phyloP scores from a whole-genome alignment of 139 green algal species.

The Gonium pectorale region DNA sequence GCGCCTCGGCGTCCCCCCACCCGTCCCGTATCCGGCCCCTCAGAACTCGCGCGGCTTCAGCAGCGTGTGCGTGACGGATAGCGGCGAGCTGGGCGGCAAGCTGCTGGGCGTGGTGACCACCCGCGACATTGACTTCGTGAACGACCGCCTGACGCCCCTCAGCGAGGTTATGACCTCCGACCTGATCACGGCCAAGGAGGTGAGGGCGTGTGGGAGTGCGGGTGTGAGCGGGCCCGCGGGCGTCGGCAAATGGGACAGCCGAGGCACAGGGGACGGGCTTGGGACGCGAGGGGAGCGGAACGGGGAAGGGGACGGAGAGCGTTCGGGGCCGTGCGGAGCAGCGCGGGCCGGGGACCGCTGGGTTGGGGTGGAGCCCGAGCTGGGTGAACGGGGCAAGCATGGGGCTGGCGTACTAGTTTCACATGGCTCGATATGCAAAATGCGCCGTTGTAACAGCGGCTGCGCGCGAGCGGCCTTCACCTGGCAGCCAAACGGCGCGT shows the following conservation, averaged over 20 bases:
- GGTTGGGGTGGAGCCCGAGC: too few species aligned
- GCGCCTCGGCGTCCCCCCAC: neutral
- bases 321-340: too few species aligned
- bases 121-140: slow-evolving; percentile 89
- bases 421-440: too few species aligned
- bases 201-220: neutral
- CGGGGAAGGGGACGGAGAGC: neutral
- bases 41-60: slow-evolving; percentile 54
- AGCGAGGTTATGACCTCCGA: slow-evolving; percentile 84
- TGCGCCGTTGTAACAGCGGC: too few species aligned
- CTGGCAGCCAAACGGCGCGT: too few species aligned
- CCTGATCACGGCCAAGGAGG: slow-evolving; percentile 35
- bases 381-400: too few species aligned
- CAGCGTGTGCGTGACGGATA: slow-evolving; percentile 87
- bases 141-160: slow-evolving; percentile 73
- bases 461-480: too few species aligned
- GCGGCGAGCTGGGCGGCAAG: slow-evolving; percentile 80
- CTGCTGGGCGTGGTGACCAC: slow-evolving; percentile 90
- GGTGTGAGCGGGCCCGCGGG: neutral
- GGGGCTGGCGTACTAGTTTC: too few species aligned
- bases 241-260: too few species aligned
- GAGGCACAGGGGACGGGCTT: too few species aligned
- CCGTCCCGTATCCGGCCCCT: neutral
- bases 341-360: too few species aligned
- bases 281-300: neutral